phyloP scores from a whole-genome alignment of 2,329 filamentous ascomycete genomes.

The Venturia aucupariae region DNA sequence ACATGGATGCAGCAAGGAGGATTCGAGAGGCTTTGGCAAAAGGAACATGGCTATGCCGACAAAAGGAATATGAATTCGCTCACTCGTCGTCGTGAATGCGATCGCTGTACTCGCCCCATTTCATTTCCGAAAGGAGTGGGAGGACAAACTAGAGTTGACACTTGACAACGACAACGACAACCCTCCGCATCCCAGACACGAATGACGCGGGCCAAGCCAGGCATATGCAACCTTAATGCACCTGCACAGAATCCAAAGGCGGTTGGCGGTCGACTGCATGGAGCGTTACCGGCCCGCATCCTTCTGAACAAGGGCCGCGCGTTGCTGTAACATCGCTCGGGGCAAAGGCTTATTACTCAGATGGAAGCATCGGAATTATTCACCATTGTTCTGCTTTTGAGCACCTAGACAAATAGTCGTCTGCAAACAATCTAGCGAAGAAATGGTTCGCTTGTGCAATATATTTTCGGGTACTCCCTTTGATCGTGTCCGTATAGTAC shows the following conservation, averaged over 20 bases:
- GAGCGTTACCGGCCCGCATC: neutral
- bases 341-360: neutral
- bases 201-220: neutral
- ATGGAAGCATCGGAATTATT: neutral
- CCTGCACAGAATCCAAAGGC: neutral
- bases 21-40: neutral
- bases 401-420: too few species aligned
- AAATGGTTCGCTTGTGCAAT: neutral
- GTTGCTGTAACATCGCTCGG: neutral
- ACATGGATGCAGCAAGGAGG: neutral
- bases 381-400: neutral
- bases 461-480: constrained; percentile 5
- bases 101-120: neutral
- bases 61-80: neutral
- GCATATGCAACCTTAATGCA: neutral
- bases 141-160: neutral
- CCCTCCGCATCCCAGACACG: neutral
- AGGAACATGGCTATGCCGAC: neutral
- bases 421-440: neutral
- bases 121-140: neutral
- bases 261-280: neutral
- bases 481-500: neutral
- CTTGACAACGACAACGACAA: too few species aligned
- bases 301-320: neutral
- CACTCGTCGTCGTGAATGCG: neutral